Percentiles rank a stretch among this genome's conserved stretches.
These are phyloP conservation scores for Geosmithia flava DNA, from an alignment of 2,329 filamentous ascomycete species.

Conservation along the genomic window DNA sequence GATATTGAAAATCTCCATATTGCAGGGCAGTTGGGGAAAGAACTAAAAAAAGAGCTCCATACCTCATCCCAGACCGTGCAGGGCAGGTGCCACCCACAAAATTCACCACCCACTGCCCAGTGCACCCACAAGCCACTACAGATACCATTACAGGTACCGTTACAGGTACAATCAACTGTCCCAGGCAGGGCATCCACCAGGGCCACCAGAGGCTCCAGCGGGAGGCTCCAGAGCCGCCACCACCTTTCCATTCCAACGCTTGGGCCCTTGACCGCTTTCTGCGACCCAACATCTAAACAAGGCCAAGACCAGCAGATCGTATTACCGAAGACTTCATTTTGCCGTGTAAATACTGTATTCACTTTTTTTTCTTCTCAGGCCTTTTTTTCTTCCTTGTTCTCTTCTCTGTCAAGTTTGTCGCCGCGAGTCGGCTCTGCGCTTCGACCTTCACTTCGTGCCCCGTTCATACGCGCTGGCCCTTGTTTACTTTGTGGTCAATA, in stretches of 20 bases:
- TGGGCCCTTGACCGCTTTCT: slow-evolving; percentile 1
- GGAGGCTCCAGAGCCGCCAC: neutral
- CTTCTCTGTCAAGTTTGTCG: neutral
- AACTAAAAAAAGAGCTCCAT: neutral
- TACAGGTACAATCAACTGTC: too few species aligned
- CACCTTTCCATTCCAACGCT: neutral
- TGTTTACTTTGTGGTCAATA: neutral
- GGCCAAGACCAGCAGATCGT: neutral
- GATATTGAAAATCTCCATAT: neutral
- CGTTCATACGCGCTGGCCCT: neutral
- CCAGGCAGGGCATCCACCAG: too few species aligned
- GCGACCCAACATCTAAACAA: neutral
- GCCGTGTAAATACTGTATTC: neutral
- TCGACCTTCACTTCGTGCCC: neutral
- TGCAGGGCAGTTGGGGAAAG: neutral
- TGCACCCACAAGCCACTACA: neutral
- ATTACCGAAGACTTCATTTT: neutral
- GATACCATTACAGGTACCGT: too few species aligned
- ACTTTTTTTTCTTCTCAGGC: neutral
- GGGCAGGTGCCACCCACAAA: neutral
- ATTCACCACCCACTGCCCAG: too few species aligned
- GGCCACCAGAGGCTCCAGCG: too few species aligned
- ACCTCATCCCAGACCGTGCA: neutral
- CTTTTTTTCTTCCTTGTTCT: neutral
- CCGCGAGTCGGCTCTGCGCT: neutral